These are phyloP conservation scores for Dipsacomyces acuminosporus DNA, from an alignment of 371 early-diverging fungal species.

Conservation along the genomic window DNA sequence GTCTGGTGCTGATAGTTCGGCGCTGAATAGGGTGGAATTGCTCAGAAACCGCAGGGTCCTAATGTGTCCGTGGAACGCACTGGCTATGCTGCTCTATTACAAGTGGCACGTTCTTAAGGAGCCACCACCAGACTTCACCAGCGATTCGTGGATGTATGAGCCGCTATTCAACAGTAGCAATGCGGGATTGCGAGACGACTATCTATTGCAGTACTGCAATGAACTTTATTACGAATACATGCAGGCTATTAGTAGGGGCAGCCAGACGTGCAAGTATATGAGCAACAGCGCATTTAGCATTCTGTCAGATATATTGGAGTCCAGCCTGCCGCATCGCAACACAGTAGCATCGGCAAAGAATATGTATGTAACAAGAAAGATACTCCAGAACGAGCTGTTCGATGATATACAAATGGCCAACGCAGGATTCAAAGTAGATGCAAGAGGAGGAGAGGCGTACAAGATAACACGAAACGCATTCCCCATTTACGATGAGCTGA, in stretches of 20 bases:
- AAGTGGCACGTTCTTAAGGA: conserved; percentile 41
- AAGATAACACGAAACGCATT: conserved; percentile 9
- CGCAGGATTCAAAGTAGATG: conserved; percentile 12
- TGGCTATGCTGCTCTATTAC: conserved; percentile 33
- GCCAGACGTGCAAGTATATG: conserved; percentile 7
- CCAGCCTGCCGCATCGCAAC: neutral
- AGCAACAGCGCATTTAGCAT: conserved; percentile 2
- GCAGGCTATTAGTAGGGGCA: conserved; percentile 1
- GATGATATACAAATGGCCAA: conserved; percentile 13
- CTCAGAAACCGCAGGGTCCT: conserved; percentile 20
- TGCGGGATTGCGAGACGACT: neutral
- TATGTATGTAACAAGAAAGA: conserved; percentile 9
- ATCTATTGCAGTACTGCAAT: too few relatives aligned
- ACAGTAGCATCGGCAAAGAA: conserved; percentile 5
- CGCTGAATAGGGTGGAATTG: conserved; percentile 10
- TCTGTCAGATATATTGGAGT: neutral
- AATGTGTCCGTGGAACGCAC: conserved; percentile 43
- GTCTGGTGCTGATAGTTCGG: neutral
- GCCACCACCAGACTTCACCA: conserved; percentile 34
- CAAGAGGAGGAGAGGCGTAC: neutral
- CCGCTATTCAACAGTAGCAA: conserved; percentile 21
- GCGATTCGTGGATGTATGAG: conserved; percentile 18
- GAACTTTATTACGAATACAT: conserved; percentile 20
- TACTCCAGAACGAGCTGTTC: conserved; percentile 11
- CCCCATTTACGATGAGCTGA: neutral